Evolutionary conservation across 371 early-diverging fungal genomes (phyloP).

Genomic region (Smittium culicis): DNA sequence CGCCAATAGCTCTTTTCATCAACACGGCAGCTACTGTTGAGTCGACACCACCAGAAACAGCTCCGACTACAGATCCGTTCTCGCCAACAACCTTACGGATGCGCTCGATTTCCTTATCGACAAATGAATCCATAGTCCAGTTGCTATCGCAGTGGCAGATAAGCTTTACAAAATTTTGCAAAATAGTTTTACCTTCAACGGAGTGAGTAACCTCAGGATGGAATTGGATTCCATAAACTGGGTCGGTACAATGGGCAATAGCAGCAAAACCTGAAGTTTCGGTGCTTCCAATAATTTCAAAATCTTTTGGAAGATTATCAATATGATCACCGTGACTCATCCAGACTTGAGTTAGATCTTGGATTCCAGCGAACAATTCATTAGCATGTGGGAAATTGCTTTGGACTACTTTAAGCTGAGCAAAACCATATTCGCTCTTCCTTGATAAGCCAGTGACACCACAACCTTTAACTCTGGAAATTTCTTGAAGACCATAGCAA

Average conservation of each 20-base stretch:
- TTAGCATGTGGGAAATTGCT: constrained; percentile 45
- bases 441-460: constrained; percentile 48
- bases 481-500: constrained; percentile 94
- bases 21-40: constrained; percentile 90
- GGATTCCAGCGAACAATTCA: constrained; percentile 64
- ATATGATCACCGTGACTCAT: constrained; percentile 97
- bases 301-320: constrained; percentile 60
- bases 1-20: constrained; percentile 93
- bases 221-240: constrained; percentile 89
- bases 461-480: constrained; percentile 75
- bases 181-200: constrained; percentile 60
- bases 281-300: constrained; percentile 73
- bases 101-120: constrained; percentile 90
- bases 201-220: constrained; percentile 97
- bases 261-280: constrained; percentile 80
- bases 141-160: constrained; percentile 68
- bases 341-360: constrained; percentile 67
- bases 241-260: constrained; percentile 57
- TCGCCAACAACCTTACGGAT: constrained; percentile 83
- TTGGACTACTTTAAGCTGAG: constrained; percentile 48
- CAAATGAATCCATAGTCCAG: constrained; percentile 93
- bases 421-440: constrained; percentile 91
- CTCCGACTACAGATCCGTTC: constrained; percentile 86
- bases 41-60: constrained; percentile 94
- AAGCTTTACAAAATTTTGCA: constrained; percentile 81